Percentiles rank a stretch among this genome's conserved stretches.
phyloP scores from a whole-genome alignment of 2,329 filamentous ascomycete species.

The Diaporthe ampelina region DNA sequence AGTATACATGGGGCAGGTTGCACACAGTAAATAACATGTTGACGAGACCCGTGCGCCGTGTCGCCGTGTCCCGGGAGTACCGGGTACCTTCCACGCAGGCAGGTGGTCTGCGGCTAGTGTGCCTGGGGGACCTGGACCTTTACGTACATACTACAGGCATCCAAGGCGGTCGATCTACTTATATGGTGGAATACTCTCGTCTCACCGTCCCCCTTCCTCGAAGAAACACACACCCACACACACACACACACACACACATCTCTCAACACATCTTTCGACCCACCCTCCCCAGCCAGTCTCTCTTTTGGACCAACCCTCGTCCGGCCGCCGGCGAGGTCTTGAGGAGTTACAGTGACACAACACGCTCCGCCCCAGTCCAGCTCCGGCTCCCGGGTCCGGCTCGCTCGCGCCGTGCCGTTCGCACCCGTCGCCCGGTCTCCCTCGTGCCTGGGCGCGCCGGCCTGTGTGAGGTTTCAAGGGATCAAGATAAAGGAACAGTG shows the following conservation, averaged over 20 bases:
- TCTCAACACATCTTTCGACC: not conserved
- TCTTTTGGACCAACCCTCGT: not conserved
- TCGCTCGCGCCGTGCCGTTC: not conserved
- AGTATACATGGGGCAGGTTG: no score
- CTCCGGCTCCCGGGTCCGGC: constrained; percentile 8
- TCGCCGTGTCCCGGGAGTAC: not conserved
- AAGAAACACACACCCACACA: no score
- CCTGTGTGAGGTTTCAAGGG: no score
- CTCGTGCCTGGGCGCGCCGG: not conserved
- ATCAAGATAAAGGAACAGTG: no score
- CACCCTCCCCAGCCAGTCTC: constrained; percentile 8
- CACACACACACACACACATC: no score
- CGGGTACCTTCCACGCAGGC: not conserved
- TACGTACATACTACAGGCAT: not conserved
- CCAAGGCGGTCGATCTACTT: no score
- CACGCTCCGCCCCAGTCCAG: not conserved
- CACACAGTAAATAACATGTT: not conserved
- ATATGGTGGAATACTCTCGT: no score
- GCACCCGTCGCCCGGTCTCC: not conserved
- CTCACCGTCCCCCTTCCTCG: no score
- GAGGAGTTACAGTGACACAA: no score
- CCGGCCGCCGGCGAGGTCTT: not conserved
- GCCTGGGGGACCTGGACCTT: not conserved
- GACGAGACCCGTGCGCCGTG: not conserved
- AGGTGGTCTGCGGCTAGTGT: not conserved